These are phyloP conservation scores for Boechera retrofracta DNA, from an alignment of 345 rosid species.

Conservation along the genomic window DNA sequence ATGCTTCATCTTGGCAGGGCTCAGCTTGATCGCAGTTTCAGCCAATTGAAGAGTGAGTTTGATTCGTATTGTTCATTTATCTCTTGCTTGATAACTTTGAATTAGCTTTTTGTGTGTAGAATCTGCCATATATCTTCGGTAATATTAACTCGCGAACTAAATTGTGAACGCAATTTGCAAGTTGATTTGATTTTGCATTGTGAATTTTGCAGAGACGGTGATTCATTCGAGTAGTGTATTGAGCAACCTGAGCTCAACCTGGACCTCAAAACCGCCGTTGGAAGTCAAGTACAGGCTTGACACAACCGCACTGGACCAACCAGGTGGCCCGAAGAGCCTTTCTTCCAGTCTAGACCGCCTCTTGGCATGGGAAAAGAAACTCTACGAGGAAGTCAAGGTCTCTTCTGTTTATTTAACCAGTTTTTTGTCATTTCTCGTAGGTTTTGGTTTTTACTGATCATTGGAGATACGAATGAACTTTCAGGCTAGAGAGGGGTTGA, in stretches of 20 bases:
- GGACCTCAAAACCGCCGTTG: slow-evolving; percentile 96
- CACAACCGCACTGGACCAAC: slow-evolving; percentile 58
- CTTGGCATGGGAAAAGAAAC: slow-evolving; percentile 98
- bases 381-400: slow-evolving; percentile 89
- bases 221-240: slow-evolving; percentile 91
- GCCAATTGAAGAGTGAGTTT: slow-evolving; percentile 79
- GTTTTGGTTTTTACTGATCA: slow-evolving; percentile 13
- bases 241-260: slow-evolving; percentile 88
- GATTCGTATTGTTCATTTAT: background rate
- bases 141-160: too few relatives aligned
- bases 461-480: slow-evolving; percentile 25
- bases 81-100: background rate
- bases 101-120: background rate
- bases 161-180: background rate
- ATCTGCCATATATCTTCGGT: too few relatives aligned
- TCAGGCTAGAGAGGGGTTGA: slow-evolving; percentile 88
- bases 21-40: slow-evolving; percentile 92
- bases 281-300: slow-evolving; percentile 88
- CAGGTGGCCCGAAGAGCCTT: slow-evolving; percentile 76
- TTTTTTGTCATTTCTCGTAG: background rate
- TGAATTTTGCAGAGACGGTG: slow-evolving; percentile 68
- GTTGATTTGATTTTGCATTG: background rate
- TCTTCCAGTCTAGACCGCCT: slow-evolving; percentile 86
- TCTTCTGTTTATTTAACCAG: background rate
- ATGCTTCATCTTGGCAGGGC: slow-evolving; percentile 88